Conservation (phyloP, 2,329 filamentous ascomycete species). For the Hypoxylon sp. region DNA sequence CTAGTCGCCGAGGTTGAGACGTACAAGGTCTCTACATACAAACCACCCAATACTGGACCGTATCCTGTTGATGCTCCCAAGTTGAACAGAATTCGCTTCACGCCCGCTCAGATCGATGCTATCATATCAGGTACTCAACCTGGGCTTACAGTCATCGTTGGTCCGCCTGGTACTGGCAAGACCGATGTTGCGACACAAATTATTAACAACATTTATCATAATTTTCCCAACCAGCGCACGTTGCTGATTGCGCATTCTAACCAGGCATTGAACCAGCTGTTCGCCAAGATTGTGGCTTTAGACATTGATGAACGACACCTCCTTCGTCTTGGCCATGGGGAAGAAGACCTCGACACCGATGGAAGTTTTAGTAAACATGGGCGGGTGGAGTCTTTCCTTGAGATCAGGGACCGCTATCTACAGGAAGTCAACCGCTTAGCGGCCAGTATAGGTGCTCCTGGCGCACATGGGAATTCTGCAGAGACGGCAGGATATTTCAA, state of each 20-base stretch:
- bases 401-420: slow-evolving; percentile 83
- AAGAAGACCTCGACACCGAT: slow-evolving; percentile 91
- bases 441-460: slow-evolving; percentile 84
- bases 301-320: slow-evolving; percentile 97
- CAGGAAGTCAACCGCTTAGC: slow-evolving; percentile 89
- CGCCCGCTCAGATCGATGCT: slow-evolving; percentile 89
- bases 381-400: slow-evolving; percentile 93
- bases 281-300: slow-evolving; percentile 95
- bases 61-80: slow-evolving; percentile 88
- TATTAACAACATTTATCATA: slow-evolving; percentile 99
- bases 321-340: slow-evolving; percentile 90
- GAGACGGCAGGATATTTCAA: slow-evolving; percentile 99
- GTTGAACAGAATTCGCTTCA: slow-evolving; percentile 87
- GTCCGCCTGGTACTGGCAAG: slow-evolving; percentile 96
- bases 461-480: slow-evolving; percentile 94
- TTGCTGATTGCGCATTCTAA: slow-evolving; percentile 96
- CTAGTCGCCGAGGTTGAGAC: slow-evolving; percentile 73
- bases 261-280: slow-evolving; percentile 95
- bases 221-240: slow-evolving; percentile 93
- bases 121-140: slow-evolving; percentile 95
- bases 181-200: slow-evolving; percentile 99
- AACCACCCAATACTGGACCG: slow-evolving; percentile 87
- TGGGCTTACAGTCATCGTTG: slow-evolving; percentile 92
- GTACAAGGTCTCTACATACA: slow-evolving; percentile 89
- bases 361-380: slow-evolving; percentile 93